These are phyloP conservation scores for Daedalea quercina DNA, from an alignment of 768 basidiomycete species.

Conservation along the genomic window DNA sequence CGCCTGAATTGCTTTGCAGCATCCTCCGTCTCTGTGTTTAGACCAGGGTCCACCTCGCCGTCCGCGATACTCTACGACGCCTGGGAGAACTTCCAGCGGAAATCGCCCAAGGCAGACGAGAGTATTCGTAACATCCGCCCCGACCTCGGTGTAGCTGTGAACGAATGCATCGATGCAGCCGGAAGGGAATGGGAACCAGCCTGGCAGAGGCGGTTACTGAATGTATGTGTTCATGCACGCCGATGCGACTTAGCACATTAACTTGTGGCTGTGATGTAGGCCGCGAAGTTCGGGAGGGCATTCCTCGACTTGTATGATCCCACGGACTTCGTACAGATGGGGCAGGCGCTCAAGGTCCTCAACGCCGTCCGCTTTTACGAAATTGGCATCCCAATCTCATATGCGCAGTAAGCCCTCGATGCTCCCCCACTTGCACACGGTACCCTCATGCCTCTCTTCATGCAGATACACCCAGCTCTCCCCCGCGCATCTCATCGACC, in stretches of 20 bases:
- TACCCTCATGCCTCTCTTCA: neutral
- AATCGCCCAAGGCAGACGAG: slow-evolving; percentile 90
- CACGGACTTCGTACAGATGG: slow-evolving; percentile 88
- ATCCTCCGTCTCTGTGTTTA: slow-evolving; percentile 77
- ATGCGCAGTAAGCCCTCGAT: slow-evolving; percentile 62
- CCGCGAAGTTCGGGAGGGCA: slow-evolving; percentile 94
- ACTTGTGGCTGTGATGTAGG: slow-evolving; percentile 37
- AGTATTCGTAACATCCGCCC: slow-evolving; percentile 82
- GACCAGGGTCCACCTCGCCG: slow-evolving; percentile 88
- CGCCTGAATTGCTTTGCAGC: slow-evolving; percentile 31
- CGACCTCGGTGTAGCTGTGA: slow-evolving; percentile 81
- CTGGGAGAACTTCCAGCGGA: slow-evolving; percentile 77
- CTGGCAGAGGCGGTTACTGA: slow-evolving; percentile 85
- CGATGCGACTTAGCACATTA: too few relatives aligned
- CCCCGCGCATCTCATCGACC: slow-evolving; percentile 71
- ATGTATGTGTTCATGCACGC: slow-evolving; percentile 34
- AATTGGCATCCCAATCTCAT: slow-evolving; percentile 89
- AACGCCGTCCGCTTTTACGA: slow-evolving; percentile 91
- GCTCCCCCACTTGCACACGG: neutral
- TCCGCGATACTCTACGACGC: slow-evolving; percentile 92
- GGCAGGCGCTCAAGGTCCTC: slow-evolving; percentile 85
- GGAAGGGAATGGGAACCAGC: slow-evolving; percentile 85
- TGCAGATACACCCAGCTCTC: slow-evolving; percentile 76
- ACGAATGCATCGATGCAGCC: slow-evolving; percentile 91
- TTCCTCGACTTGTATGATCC: slow-evolving; percentile 93